A percentile compares a stretch with the other conserved stretches of the same genome.
These are phyloP conservation scores for Leptographium flavum DNA, from an alignment of 2,329 filamentous ascomycete genomes.

Conservation along the genomic window DNA sequence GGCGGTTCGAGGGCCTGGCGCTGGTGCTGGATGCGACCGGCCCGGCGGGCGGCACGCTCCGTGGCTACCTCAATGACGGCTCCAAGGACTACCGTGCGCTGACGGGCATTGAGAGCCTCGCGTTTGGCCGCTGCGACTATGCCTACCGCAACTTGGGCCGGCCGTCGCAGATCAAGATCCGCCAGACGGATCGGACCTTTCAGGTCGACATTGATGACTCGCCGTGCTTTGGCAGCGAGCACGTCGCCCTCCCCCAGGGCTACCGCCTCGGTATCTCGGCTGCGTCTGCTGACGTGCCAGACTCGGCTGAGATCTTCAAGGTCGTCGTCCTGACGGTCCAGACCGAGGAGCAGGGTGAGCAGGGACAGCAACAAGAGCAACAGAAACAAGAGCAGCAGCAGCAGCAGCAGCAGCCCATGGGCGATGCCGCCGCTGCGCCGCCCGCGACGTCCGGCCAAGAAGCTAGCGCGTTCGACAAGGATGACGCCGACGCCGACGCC, in stretches of 20 bases:
- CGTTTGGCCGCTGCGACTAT: constrained; percentile 88
- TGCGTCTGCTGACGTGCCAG: constrained; percentile 77
- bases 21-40: constrained; percentile 69
- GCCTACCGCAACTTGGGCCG: constrained; percentile 82
- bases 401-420: constrained; percentile 8
- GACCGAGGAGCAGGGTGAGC: constrained; percentile 11
- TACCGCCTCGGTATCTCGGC: constrained; percentile 83
- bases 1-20: constrained; percentile 78
- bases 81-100: constrained; percentile 63
- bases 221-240: constrained; percentile 70
- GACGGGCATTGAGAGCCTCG: constrained; percentile 68
- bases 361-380: no score
- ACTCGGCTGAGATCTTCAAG: constrained; percentile 90
- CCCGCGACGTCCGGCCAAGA: not conserved
- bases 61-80: constrained; percentile 91
- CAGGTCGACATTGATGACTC: constrained; percentile 68
- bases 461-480: constrained; percentile 19
- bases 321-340: constrained; percentile 54
- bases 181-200: constrained; percentile 49
- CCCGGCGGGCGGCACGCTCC: constrained; percentile 59
- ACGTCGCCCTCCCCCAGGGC: constrained; percentile 62
- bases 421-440: not conserved
- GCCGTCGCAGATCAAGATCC: constrained; percentile 64
- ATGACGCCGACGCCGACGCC: constrained; percentile 32
- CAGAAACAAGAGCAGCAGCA: not conserved